Conservation (phyloP, 805 yeast genomes). For the Metschnikowia cerradonensis region DNA sequence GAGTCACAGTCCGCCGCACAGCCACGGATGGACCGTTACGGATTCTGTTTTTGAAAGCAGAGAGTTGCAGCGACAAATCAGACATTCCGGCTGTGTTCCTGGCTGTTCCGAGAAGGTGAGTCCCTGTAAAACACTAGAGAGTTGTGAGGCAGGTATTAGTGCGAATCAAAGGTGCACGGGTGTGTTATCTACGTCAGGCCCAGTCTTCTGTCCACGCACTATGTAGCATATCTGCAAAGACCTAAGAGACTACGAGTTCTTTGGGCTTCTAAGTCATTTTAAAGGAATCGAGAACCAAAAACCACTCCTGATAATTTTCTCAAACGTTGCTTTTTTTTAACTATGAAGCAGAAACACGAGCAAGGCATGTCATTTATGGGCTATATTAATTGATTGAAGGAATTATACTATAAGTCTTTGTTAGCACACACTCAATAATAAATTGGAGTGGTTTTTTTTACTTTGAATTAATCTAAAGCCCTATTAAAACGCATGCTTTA, state of each 20-base stretch:
- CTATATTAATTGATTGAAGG: no score
- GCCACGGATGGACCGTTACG: conserved; percentile 42
- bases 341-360: not conserved
- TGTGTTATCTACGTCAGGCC: not conserved
- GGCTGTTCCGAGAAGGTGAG: not conserved
- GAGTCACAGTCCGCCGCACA: conserved; percentile 20
- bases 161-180: conserved; percentile 1
- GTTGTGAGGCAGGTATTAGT: not conserved
- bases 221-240: no score
- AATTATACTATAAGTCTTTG: no score
- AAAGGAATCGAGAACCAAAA: no score
- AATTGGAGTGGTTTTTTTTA: no score
- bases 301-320: not conserved
- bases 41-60: conserved; percentile 44
- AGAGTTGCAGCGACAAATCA: conserved; percentile 41
- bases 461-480: no score
- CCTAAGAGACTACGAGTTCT: not conserved
- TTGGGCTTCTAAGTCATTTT: no score
- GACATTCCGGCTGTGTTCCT: conserved; percentile 16
- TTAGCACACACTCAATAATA: no score
- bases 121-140: not conserved
- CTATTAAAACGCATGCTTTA: no score
- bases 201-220: no score
- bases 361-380: no score
- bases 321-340: not conserved